Conservation (phyloP, 108 stramenopile genomes). For the Cyclotella kingstonii region DNA sequence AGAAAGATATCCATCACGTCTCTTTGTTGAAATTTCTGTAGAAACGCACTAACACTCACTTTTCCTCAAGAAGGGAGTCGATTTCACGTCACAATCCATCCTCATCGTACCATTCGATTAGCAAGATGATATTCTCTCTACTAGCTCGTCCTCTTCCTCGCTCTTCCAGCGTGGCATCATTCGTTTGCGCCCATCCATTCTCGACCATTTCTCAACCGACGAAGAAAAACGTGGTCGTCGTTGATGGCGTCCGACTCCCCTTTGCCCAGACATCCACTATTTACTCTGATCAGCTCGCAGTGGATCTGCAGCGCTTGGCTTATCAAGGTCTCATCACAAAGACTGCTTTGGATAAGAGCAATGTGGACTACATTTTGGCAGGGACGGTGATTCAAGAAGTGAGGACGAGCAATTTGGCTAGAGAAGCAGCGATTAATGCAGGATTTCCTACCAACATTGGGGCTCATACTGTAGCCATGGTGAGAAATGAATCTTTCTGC, state of each 20-base stretch:
- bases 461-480: constrained; percentile 90
- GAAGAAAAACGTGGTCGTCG: constrained; percentile 81
- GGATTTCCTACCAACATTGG: constrained; percentile 89
- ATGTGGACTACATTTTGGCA: constrained; percentile 90
- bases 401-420: constrained; percentile 93
- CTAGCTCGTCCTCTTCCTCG: background rate
- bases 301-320: constrained; percentile 94
- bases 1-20: too few relatives aligned
- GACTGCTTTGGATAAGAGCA: constrained; percentile 86
- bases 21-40: too few relatives aligned
- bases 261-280: constrained; percentile 89
- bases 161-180: background rate
- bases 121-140: constrained; percentile 1
- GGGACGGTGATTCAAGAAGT: constrained; percentile 97
- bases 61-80: too few relatives aligned
- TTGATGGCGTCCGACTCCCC: constrained; percentile 94
- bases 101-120: too few relatives aligned
- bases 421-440: constrained; percentile 94
- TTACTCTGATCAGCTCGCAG: constrained; percentile 93
- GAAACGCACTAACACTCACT: too few relatives aligned
- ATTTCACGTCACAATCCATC: too few relatives aligned
- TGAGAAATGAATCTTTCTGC: too few relatives aligned
- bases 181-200: constrained; percentile 3
- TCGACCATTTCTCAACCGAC: constrained; percentile 8
- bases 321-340: constrained; percentile 90